phyloP scores from a whole-genome alignment of 495 filamentous ascomycete genomes.

The Neurospora sp. region DNA sequence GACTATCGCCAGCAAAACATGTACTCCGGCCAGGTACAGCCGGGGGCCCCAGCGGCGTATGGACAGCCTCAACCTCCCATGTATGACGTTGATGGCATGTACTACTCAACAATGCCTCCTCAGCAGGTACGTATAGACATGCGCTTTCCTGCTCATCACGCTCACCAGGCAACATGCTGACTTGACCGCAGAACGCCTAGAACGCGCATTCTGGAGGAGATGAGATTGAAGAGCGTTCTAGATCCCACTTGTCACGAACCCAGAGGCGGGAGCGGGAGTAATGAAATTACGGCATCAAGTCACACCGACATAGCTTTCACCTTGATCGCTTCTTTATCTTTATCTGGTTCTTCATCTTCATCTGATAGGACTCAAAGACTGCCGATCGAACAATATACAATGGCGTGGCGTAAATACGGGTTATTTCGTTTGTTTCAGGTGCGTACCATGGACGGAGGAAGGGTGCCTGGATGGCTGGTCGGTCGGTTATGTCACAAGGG shows the following conservation, averaged over 20 bases:
- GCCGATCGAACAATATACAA: background rate
- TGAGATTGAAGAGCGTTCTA: background rate
- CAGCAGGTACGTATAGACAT: constrained; percentile 57
- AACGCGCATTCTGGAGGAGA: background rate
- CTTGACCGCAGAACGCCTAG: constrained; percentile 18
- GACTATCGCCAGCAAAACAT: constrained; percentile 71
- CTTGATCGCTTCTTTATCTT: background rate
- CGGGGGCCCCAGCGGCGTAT: constrained; percentile 57
- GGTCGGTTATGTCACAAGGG: background rate
- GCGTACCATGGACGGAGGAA: background rate
- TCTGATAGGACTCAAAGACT: background rate
- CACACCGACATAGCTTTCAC: background rate
- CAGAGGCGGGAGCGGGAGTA: background rate
- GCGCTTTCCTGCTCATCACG: background rate
- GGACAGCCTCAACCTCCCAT: constrained; percentile 62
- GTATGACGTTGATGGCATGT: constrained; percentile 78
- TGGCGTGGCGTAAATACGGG: background rate
- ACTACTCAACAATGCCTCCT: constrained; percentile 71
- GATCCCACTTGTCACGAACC: background rate
- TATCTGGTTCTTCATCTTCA: background rate
- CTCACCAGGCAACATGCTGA: background rate
- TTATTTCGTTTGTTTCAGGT: background rate
- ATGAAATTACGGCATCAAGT: background rate
- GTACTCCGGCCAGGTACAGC: constrained; percentile 68
- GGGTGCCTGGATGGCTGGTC: background rate